These are phyloP conservation scores for Chaetomiaceae sp. DNA, from an alignment of 2,329 filamentous ascomycete genomes.

Conservation along the genomic window DNA sequence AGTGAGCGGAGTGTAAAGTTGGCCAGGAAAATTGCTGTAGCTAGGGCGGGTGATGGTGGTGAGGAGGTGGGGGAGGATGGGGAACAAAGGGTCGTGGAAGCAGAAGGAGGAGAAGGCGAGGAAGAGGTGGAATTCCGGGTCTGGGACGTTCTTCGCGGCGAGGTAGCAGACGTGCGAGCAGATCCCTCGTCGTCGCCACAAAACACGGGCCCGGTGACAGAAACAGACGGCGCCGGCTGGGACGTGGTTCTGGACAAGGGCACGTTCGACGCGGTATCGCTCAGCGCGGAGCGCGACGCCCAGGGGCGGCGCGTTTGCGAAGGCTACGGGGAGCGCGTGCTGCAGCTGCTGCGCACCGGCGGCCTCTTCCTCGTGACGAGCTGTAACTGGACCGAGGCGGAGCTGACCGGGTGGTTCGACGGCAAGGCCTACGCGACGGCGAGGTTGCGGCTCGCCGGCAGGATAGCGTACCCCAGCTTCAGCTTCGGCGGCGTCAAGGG, in stretches of 20 bases:
- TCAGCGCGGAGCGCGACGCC: slow-evolving; percentile 53
- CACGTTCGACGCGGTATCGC: slow-evolving; percentile 89
- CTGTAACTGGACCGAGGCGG: slow-evolving; percentile 95
- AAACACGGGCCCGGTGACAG: not conserved
- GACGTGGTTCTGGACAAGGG: slow-evolving; percentile 97
- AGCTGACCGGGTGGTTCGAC: slow-evolving; percentile 75
- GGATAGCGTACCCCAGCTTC: slow-evolving; percentile 78
- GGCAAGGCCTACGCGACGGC: slow-evolving; percentile 28
- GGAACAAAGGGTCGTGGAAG: slow-evolving; percentile 16
- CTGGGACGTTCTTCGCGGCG: slow-evolving; percentile 58
- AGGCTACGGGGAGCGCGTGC: slow-evolving; percentile 64
- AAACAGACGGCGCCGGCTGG: slow-evolving; percentile 49
- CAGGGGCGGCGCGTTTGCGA: slow-evolving; percentile 60
- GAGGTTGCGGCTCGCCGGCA: slow-evolving; percentile 55
- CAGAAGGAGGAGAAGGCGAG: slow-evolving; percentile 21
- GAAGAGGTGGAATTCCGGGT: slow-evolving; percentile 38
- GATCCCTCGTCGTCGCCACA: not conserved
- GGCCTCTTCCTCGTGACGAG: slow-evolving; percentile 82
- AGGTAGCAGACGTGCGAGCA: slow-evolving; percentile 30
- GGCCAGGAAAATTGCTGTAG: slow-evolving; percentile 62
- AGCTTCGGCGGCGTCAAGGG: slow-evolving; percentile 84
- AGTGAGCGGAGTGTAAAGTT: slow-evolving; percentile 67
- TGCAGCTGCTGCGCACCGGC: slow-evolving; percentile 60
- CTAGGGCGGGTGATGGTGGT: slow-evolving; percentile 34
- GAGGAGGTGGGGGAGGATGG: slow-evolving; percentile 36